Evolutionary conservation across 1,284 basidiomycete genomes (phyloP).

Genomic region (Sporisorium scitamineum): DNA sequence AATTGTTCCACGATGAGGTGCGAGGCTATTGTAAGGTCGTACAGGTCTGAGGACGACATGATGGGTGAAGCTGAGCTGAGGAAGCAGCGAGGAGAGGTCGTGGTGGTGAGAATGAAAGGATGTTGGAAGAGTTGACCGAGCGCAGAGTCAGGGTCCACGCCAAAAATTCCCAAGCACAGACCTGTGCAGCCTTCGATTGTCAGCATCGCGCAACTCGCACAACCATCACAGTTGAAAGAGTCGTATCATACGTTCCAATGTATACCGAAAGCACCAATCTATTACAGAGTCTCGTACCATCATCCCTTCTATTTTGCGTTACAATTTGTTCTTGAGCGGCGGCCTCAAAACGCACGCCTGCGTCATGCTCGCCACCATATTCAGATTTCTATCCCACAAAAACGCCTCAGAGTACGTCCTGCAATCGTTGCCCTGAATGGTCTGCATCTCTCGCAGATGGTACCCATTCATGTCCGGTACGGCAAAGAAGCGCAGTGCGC

Average conservation of each 20-base stretch:
- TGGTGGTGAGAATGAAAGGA: neutral
- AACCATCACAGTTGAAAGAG: too few relatives aligned
- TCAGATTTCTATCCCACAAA: slow-evolving; percentile 40
- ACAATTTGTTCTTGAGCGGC: slow-evolving; percentile 21
- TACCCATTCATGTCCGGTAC: slow-evolving; percentile 53
- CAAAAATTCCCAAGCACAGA: neutral
- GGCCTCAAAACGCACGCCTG: slow-evolving; percentile 53
- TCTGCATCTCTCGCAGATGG: slow-evolving; percentile 55
- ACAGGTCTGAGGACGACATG: slow-evolving; percentile 31
- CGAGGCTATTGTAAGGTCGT: slow-evolving; percentile 33
- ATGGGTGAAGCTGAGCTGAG: neutral
- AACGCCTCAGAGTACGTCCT: slow-evolving; percentile 52
- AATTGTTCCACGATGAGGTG: slow-evolving; percentile 52
- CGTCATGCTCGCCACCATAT: slow-evolving; percentile 46
- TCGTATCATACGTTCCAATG: too few relatives aligned
- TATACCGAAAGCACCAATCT: too few relatives aligned
- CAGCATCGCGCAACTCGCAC: too few relatives aligned
- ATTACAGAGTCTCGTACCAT: too few relatives aligned
- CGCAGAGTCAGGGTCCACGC: slow-evolving; percentile 31
- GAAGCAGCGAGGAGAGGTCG: neutral
- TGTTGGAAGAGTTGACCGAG: neutral
- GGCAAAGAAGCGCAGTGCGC: slow-evolving; percentile 58
- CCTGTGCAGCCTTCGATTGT: neutral
- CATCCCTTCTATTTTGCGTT: too few relatives aligned
- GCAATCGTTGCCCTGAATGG: slow-evolving; percentile 44